Evolutionary conservation across 1,139 yeast genomes (phyloP), one percentile per base, ranked within the genome.

Genomic region (Saccharomyces hybrid): DNA sequence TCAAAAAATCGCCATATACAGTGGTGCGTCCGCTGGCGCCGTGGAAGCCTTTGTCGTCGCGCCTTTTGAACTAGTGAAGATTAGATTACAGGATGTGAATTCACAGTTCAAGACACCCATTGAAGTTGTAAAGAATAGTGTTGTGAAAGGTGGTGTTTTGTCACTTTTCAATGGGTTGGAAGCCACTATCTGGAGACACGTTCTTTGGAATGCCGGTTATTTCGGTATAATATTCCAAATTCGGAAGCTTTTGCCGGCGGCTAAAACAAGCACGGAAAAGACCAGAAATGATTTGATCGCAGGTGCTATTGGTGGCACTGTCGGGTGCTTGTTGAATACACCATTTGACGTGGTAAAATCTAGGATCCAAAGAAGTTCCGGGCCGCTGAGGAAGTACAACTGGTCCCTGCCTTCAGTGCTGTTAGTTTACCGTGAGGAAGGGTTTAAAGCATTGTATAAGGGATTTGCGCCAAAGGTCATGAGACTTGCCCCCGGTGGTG

Each of bases 401-500:
- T 93, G 99, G 98, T 84, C 98, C 31, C 69, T 84, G 60, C 97
- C 98, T 47, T 81, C 95, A 5, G 76, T 93, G 58, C 71, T 78
- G 50, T 78, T 84, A 29, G 91, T 95, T 44, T 84, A 84, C 66
- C 83, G 79, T 70, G 99, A 93, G 73, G 98, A 91, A 78, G 97
- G 97, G 42, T 81, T 88, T 64, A 78, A 75, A 55, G 96, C 97
- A 13, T 80, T 91, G 57, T 90, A 90, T 75, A 91, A 88, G 76
- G 98, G 97, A 49, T 93, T 93, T 81, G 72, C 91, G 64, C 99
- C 99, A 64, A 95, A 95, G 79, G 98, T 95, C 25, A 79, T 95
- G 71, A 86, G 99, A 80, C 80, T 95, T 64, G 99, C 99, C 54
- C 99, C 99, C 58, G 99, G 99, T 69, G 99, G 99, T 70, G 99